Base-by-base conservation (phyloP, 2,329 filamentous ascomycete species). In the Microdochium bolleyi region DNA sequence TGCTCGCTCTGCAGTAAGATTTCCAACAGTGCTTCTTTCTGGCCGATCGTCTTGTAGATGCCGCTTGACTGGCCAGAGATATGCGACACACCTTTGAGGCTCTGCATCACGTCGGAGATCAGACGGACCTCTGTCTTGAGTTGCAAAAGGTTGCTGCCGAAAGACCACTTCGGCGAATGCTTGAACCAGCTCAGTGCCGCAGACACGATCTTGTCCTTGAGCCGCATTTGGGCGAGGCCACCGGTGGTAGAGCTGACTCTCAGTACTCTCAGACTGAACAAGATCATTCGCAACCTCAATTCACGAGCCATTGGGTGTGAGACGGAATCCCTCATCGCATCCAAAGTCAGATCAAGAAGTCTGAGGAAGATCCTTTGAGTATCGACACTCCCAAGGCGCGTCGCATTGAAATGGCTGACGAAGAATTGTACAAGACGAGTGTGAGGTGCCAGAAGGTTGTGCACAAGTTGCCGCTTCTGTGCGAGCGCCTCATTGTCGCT, bases 321-420 rank as follows among this genome's bases (percentile, higher is more conserved):
- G 11, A 82, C 79, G 13, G 87, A 84, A 50, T 82, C 74, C 56
- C 80, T 83, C 61, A 96, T 74, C 0, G 88, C 87, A 58, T 88
- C 80, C 25, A 96, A 75, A 0, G 92, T 96, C 27, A 86, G 74
- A 58, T 87, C 83, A 54, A 97, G 81, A 58, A 97, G 75, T 32
- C 92, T 87, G 55, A 87, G 75, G 68, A 96, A 96, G 3, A 92
- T 79, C 55, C 82, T 82, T 61, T 96, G 89, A 0, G 87, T 86
- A 64, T 96, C 87, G 1, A 84, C 78, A 60, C 87, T 96, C 24
- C 89, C 87, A 24, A 96, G 76, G n/a, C 92, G 82, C 13, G 88
- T 92, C 2, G 95, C 91, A 65, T 91, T 96, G 73, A 95, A 99
- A 66, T 97, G 92, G 63, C 94, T 99, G 54, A 83, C 85, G 55